Base-by-base conservation (phyloP, 495 filamentous ascomycete genomes). In the Aspergillus taichungensis region DNA sequence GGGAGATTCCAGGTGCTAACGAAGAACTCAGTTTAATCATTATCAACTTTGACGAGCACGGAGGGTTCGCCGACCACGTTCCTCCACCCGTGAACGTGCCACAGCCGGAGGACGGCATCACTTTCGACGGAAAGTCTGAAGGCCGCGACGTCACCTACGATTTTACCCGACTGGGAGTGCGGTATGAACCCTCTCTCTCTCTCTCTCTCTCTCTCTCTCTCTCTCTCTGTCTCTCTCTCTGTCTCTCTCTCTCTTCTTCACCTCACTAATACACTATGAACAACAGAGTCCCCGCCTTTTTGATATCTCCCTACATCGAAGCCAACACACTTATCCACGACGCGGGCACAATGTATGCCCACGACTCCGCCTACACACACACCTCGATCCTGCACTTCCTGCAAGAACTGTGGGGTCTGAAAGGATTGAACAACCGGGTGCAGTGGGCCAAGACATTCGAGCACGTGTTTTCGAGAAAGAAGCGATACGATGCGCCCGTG, bases 31-130 rank as follows among this genome's bases (percentile, higher is more conserved):
- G 64, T 6, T 53, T 73, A 32, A 57, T 73, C 47, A 67, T 74
- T 46, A 56, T 74, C 53, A 73, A 68, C 52, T 74, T 71, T 24
- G 71, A 74, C 47, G 68, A 74, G 57, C 61, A 69, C 30, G 69
- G 71, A 9, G 68, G 69, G 3, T 72, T 73, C 46, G 61, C 61
- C 14, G 71, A 73, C 56, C 69, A 73, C 46, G 69, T 72, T 11
- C 53, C 64, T 3, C 67, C 71, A 0, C 68, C 68, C 1, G 50
- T 62, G 40, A 62, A 63, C 47, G 55, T 71, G 6, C 67, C 62
- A 14, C 43, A 51, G 9, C 55, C 64, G 6, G 60, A 66, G 14
- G 67, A 73, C 42, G 50, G 49, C 31, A 54, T 69, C 45, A 54
- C 52, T 8, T 72, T 66, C 46, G 64, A 53, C 6, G 67, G 65